phyloP scores from a whole-genome alignment of 495 filamentous ascomycete species.

The Hypoxylon perforatum region DNA sequence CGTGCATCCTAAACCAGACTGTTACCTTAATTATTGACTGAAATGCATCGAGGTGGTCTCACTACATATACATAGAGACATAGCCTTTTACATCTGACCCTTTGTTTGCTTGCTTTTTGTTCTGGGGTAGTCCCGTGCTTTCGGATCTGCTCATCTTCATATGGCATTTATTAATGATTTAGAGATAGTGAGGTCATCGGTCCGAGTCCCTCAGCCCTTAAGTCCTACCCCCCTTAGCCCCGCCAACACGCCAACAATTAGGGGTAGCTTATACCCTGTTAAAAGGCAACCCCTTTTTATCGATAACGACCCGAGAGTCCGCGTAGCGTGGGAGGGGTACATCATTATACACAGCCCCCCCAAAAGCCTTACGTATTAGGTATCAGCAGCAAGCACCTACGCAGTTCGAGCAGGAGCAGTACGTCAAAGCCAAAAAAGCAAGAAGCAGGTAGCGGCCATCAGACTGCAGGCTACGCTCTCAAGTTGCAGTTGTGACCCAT shows the following conservation, averaged over 20 bases:
- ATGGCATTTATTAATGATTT: not conserved
- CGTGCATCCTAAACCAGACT: not conserved
- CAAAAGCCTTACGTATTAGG: slow-evolving; percentile 6
- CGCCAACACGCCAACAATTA: not conserved
- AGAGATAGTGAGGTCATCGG: slow-evolving; percentile 39
- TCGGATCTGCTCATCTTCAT: no score
- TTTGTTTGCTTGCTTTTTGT: no score
- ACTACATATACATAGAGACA: no score
- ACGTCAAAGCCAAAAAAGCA: not conserved
- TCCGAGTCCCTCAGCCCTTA: slow-evolving; percentile 7
- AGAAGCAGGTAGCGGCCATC: not conserved
- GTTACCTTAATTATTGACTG: no score
- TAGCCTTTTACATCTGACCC: no score
- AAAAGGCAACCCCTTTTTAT: slow-evolving; percentile 9
- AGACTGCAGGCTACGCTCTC: slow-evolving; percentile 6
- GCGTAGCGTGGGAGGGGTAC: slow-evolving; percentile 34
- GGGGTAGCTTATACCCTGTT: not conserved
- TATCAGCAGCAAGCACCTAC: not conserved
- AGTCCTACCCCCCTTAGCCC: slow-evolving; percentile 9
- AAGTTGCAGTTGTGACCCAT: slow-evolving; percentile 23
- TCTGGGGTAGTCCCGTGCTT: no score
- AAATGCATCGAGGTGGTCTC: no score
- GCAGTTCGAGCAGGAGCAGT: no score
- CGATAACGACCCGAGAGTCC: slow-evolving; percentile 38
- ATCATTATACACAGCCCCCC: slow-evolving; percentile 15